Evolutionary conservation across 371 early-diverging fungal species (phyloP).

Genomic region (Mortierella sp.): DNA sequence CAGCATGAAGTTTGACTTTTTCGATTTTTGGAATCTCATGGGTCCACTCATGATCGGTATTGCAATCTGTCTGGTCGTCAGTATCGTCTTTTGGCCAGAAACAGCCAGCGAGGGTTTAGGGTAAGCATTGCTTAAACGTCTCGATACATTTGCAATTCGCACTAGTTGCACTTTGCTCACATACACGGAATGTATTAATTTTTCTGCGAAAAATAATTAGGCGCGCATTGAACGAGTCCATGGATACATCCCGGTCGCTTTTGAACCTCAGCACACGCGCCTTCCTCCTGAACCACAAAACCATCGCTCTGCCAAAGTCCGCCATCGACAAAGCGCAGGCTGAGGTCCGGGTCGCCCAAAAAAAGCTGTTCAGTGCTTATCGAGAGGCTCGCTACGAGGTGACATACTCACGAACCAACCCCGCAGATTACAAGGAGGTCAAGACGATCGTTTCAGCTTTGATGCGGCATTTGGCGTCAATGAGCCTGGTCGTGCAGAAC

Average conservation of each 20-base stretch:
- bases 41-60: conserved; percentile 42
- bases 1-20: conserved; percentile 14
- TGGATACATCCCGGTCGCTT: conserved; percentile 44
- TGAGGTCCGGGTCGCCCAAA: conserved; percentile 47
- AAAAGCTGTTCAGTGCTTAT: conserved; percentile 50
- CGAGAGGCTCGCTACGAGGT: conserved; percentile 55
- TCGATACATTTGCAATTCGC: neutral
- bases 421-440: conserved; percentile 54
- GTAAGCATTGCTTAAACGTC: conserved; percentile 18
- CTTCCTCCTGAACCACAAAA: conserved; percentile 50
- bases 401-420: conserved; percentile 46
- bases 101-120: conserved; percentile 54
- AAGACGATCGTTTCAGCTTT: conserved; percentile 38
- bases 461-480: conserved; percentile 54
- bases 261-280: conserved; percentile 48
- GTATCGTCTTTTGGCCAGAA: conserved; percentile 52
- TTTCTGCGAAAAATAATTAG: conserved; percentile 17
- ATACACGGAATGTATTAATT: neutral
- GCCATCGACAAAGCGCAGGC: conserved; percentile 45
- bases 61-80: conserved; percentile 28
- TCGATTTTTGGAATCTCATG: conserved; percentile 28
- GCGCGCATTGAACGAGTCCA: conserved; percentile 50
- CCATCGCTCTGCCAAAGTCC: conserved; percentile 51
- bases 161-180: neutral
- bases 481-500: conserved; percentile 57